Conservation (phyloP, 495 filamentous ascomycete genomes). For the Friedmanniomyces endolithicus region DNA sequence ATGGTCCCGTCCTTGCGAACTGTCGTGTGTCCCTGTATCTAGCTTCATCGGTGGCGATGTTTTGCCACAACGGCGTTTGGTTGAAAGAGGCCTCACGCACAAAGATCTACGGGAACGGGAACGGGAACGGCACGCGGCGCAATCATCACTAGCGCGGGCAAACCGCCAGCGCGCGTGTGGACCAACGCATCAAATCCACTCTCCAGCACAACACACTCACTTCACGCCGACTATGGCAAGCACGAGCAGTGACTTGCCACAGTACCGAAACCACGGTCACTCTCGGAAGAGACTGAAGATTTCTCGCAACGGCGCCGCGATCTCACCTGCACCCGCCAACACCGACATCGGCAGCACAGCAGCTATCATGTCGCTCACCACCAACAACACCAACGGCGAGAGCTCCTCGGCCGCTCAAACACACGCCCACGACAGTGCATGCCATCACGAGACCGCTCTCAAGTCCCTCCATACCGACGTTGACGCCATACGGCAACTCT, state of each 20-base stretch:
- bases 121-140: too few relatives aligned
- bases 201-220: background rate
- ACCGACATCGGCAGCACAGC: background rate
- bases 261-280: background rate
- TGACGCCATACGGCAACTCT: conserved; percentile 26
- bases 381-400: background rate
- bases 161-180: too few relatives aligned
- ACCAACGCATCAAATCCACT: background rate
- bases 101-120: too few relatives aligned
- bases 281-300: conserved; percentile 1
- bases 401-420: background rate
- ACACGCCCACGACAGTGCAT: background rate
- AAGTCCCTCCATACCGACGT: conserved; percentile 27
- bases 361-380: background rate
- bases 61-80: too few relatives aligned
- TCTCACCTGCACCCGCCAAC: background rate
- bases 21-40: too few relatives aligned
- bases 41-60: too few relatives aligned
- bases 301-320: background rate
- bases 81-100: too few relatives aligned
- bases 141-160: too few relatives aligned
- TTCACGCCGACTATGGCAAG: background rate
- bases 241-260: background rate
- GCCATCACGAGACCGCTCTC: conserved; percentile 9
- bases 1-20: background rate